Evolutionary conservation across 345 rosid genomes (phyloP), one percentile per base, ranked within the genome.

Genomic region (Excoecaria agallocha): DNA sequence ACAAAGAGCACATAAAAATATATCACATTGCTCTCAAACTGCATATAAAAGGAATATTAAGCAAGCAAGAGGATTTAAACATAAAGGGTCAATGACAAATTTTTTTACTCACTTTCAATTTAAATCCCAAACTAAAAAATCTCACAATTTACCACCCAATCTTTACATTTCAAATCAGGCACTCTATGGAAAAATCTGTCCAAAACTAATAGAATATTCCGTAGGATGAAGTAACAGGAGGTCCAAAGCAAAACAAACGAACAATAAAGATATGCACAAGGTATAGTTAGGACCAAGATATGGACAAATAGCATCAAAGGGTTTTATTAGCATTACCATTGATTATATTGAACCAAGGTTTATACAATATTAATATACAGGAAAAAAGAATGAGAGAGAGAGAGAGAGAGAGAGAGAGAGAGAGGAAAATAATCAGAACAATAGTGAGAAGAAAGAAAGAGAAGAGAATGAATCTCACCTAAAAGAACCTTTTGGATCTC

Each of bases 401-500:
- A 35, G 3, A 51, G 7, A 35, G 25, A 48, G 60, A 72, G 9
- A 15, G 71, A 35, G 54, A 11, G 3, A 52, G 17, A 52, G 8
- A 9, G 46, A 5, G 5, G 8, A 0, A 12, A 8, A 68, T 6
- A 9, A 69, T 37, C 24, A 69, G 6, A 35, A 1, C 13, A 13
- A 15, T 12, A 37, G 43, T 17, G 30, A 37, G 13, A 10, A n/a
- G 20, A 52, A 24, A 51, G 4, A 10, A 8, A 16, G 13, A 24
- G 6, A 43, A 9, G 6, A 35, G 11, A 3, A 74, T 48, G 24
- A 51, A 54, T 30, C 46, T 66, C 77, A 91, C 99, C 98, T 91
- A 73, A 95, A 90, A 76, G 99, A 97, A 77, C 94, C 98, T n/a
- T 91, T 84, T 41, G 99, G 99, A 85, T 95, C 99, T 71, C 96